Evolutionary conservation across 2,329 filamentous ascomycete species (phyloP).

Genomic region (Fusarium armeniacum): DNA sequence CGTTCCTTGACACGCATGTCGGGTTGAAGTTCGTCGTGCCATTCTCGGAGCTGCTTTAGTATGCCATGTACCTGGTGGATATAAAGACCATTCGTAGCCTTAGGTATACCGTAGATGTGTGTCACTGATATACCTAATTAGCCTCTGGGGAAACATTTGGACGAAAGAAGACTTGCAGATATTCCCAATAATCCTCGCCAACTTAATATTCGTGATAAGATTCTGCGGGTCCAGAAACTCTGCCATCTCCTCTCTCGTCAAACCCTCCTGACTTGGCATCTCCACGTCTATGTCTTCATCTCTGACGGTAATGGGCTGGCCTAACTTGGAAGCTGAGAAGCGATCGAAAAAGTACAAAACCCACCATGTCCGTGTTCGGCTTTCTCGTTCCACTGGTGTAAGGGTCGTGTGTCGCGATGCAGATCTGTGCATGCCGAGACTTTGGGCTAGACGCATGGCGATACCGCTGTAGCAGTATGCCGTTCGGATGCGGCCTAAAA

Average conservation of each 20-base stretch:
- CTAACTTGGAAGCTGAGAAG: conserved; percentile 53
- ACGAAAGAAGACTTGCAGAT: conserved; percentile 22
- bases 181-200: conserved; percentile 52
- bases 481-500: conserved; percentile 54
- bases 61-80: conserved; percentile 51
- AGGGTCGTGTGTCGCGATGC: conserved; percentile 41
- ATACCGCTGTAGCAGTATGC: conserved; percentile 54
- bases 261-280: conserved; percentile 50
- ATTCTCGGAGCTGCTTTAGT: conserved; percentile 49
- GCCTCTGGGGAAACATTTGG: too few species aligned
- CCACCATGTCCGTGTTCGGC: conserved; percentile 53
- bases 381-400: conserved; percentile 46
- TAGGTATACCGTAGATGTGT: conserved; percentile 51
- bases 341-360: conserved; percentile 54
- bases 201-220: conserved; percentile 49
- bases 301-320: conserved; percentile 51
- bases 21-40: conserved; percentile 48
- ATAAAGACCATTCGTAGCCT: conserved; percentile 49
- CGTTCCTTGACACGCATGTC: conserved; percentile 48
- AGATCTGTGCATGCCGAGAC: conserved; percentile 59
- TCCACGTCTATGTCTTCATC: conserved; percentile 55
- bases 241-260: conserved; percentile 48
- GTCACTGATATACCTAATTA: conserved; percentile 28
- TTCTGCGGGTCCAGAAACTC: conserved; percentile 52
- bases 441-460: conserved; percentile 57